Evolutionary conservation across 768 basidiomycete genomes (phyloP).

Genomic region (Suillus decipiens): DNA sequence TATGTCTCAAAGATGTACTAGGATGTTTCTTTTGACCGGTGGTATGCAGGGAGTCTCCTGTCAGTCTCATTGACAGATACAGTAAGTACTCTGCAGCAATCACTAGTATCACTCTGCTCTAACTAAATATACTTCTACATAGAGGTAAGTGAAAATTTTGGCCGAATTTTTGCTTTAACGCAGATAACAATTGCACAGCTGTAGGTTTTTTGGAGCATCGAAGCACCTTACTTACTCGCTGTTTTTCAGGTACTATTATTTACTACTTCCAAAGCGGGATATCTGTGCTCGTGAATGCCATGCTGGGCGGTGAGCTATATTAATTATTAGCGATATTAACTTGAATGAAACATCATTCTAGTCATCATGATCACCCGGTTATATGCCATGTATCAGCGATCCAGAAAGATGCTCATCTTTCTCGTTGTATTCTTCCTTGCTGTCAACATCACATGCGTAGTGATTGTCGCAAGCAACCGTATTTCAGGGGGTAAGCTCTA

Average conservation of each 20-base stretch:
- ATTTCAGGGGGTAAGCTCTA: not conserved
- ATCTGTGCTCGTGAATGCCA: not conserved
- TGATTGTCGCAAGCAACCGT: not conserved
- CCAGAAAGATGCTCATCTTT: not conserved
- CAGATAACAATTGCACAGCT: not conserved
- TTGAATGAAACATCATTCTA: not conserved
- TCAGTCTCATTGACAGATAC: not conserved
- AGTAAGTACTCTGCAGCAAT: not conserved
- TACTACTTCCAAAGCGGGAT: not conserved
- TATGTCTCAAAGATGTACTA: not conserved
- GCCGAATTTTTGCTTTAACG: not conserved
- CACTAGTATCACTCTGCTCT: not conserved
- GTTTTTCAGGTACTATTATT: not conserved
- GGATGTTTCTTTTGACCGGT: not conserved
- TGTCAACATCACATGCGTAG: not conserved
- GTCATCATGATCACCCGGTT: not conserved
- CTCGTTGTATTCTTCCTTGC: not conserved
- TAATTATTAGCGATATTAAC: not conserved
- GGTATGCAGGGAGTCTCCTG: not conserved
- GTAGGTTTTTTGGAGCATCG: not conserved
- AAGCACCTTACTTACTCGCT: not conserved
- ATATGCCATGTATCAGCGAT: not conserved
- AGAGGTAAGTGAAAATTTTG: not conserved
- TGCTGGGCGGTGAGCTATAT: not conserved
- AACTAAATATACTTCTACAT: not conserved